These are phyloP conservation scores for Solioccasus polychromus DNA, from an alignment of 768 basidiomycete genomes.

Conservation along the genomic window DNA sequence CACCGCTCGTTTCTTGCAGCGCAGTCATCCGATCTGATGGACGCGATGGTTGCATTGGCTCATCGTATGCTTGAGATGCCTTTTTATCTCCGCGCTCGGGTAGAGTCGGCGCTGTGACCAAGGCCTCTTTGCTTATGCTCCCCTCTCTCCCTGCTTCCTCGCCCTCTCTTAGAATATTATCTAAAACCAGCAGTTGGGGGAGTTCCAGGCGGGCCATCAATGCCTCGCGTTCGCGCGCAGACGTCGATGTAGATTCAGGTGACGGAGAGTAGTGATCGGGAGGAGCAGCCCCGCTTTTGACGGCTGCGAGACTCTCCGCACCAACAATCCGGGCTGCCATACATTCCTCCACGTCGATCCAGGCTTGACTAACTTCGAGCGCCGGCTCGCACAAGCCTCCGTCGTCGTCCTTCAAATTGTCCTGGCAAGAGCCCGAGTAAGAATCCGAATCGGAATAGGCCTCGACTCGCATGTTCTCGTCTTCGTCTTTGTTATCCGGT, in stretches of 20 bases:
- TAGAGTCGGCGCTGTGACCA: background rate
- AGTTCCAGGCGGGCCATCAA: slow-evolving; percentile 28
- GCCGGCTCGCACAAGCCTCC: slow-evolving; percentile 24
- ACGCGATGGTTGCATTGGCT: background rate
- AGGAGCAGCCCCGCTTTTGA: background rate
- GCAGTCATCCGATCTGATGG: background rate
- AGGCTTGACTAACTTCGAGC: slow-evolving; percentile 35
- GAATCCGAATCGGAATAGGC: slow-evolving; percentile 28
- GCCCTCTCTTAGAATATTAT: slow-evolving; percentile 33
- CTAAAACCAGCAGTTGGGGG: slow-evolving; percentile 33
- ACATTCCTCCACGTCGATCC: slow-evolving; percentile 33
- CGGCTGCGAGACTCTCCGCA: slow-evolving; percentile 9
- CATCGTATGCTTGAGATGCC: background rate
- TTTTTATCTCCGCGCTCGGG: slow-evolving; percentile 6
- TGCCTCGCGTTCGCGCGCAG: slow-evolving; percentile 21
- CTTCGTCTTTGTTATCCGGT: slow-evolving; percentile 7
- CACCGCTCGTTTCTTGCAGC: background rate
- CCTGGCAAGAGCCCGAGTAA: background rate
- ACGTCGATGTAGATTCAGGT: background rate
- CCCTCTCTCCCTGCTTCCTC: slow-evolving; percentile 19
- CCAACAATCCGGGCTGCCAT: slow-evolving; percentile 27
- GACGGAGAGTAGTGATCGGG: background rate
- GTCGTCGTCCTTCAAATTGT: slow-evolving; percentile 1
- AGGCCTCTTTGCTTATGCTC: slow-evolving; percentile 12
- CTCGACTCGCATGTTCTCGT: slow-evolving; percentile 2